Percentiles rank a stretch among this genome's conserved stretches.
Evolutionary conservation across 805 yeast species (phyloP).

Genomic region (Priceomyces carsonii): DNA sequence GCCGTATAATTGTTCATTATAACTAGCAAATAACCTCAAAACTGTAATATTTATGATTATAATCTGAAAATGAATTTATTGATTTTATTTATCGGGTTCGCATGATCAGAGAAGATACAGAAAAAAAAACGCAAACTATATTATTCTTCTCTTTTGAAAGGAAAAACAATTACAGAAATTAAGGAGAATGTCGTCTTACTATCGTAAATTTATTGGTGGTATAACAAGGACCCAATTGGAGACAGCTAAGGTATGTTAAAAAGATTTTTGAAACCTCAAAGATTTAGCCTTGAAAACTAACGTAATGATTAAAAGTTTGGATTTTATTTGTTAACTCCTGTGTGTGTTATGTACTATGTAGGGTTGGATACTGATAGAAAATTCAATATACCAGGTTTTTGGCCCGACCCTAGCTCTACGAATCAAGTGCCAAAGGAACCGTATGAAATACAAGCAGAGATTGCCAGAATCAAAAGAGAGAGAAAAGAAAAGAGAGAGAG

Average conservation of each 20-base stretch:
- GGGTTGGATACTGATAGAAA: constrained; percentile 89
- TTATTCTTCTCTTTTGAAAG: constrained; percentile 6
- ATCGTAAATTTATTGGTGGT: constrained; percentile 34
- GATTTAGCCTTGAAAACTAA: too few species aligned
- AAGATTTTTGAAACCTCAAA: neutral
- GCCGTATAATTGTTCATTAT: constrained; percentile 10
- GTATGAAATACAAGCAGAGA: constrained; percentile 85
- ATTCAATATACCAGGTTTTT: constrained; percentile 88
- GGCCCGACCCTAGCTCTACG: constrained; percentile 94
- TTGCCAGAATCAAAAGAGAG: constrained; percentile 82
- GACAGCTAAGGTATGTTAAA: constrained; percentile 40
- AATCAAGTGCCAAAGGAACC: constrained; percentile 93
- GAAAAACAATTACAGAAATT: constrained; percentile 8
- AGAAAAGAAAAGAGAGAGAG: constrained; percentile 70
- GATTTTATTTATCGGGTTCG: neutral
- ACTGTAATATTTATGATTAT: neutral
- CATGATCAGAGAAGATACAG: neutral
- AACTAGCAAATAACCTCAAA: neutral
- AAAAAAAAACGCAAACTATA: constrained; percentile 1
- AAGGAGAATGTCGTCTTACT: constrained; percentile 13
- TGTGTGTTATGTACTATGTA: constrained; percentile 88
- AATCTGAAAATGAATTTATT: neutral
- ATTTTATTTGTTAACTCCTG: constrained; percentile 82
- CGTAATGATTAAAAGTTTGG: too few species aligned
- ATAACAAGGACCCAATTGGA: constrained; percentile 46